Conservation (phyloP, 768 basidiomycete genomes). For the Pholiota conissans region DNA sequence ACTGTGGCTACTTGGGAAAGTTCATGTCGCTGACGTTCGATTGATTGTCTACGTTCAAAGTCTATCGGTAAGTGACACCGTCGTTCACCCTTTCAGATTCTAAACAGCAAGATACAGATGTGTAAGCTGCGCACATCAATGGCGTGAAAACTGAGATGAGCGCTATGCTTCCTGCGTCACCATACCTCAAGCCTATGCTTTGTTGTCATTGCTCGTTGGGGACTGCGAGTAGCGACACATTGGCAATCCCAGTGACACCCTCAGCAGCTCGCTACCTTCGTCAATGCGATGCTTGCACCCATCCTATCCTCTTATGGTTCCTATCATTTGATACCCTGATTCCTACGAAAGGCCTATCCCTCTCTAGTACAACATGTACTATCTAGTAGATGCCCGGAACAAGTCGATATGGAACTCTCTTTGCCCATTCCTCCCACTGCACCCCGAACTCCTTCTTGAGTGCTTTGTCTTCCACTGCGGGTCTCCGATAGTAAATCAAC, state of each 20-base stretch:
- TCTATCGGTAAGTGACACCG: conserved; percentile 53
- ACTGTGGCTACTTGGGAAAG: not conserved
- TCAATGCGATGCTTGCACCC: no score
- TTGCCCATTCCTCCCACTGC: conserved; percentile 11
- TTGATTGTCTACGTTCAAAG: conserved; percentile 28
- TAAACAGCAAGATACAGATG: conserved; percentile 38
- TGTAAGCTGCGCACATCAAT: conserved; percentile 57
- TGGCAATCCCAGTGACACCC: no score
- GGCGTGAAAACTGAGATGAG: conserved; percentile 35
- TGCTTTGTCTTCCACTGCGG: conserved; percentile 1
- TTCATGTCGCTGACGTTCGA: not conserved
- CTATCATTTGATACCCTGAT: no score
- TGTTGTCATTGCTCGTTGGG: no score
- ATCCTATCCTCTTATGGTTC: no score
- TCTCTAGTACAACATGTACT: no score
- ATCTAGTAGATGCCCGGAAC: conserved; percentile 12
- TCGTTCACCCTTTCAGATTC: not conserved
- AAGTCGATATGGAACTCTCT: conserved; percentile 7
- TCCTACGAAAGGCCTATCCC: not conserved
- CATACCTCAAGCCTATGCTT: no score
- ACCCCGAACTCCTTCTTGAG: conserved; percentile 8
- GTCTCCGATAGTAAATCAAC: not conserved
- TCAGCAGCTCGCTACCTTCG: no score
- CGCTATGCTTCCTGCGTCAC: not conserved
- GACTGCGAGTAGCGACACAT: no score